phyloP scores from a whole-genome alignment of 176 grass and related monocot genomes.

The Oryza longistaminata region DNA sequence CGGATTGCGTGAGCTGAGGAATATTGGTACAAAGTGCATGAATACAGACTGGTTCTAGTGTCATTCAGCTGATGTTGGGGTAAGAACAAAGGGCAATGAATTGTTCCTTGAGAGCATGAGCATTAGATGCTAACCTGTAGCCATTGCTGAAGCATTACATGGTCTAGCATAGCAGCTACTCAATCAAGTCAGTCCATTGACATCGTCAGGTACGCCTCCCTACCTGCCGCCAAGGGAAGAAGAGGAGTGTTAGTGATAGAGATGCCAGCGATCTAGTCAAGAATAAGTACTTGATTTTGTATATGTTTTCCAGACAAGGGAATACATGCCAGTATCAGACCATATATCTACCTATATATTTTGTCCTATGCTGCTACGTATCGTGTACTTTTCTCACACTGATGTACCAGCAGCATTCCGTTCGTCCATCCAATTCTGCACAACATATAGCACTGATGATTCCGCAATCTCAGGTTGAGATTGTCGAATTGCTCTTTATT shows the following conservation, averaged over 20 bases:
- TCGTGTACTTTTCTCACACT: too few relatives aligned
- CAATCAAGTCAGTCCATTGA: too few relatives aligned
- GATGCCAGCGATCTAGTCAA: background rate
- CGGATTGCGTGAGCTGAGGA: constrained; percentile 8
- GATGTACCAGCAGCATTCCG: too few relatives aligned
- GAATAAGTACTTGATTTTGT: background rate
- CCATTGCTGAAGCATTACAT: background rate
- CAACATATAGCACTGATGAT: too few relatives aligned
- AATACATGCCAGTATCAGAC: background rate
- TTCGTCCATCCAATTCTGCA: too few relatives aligned
- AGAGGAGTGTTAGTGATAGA: background rate
- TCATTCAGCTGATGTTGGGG: background rate
- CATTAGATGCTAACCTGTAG: constrained; percentile 8
- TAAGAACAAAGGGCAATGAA: background rate
- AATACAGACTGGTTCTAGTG: background rate
- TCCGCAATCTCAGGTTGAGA: too few relatives aligned
- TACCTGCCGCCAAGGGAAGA: too few relatives aligned
- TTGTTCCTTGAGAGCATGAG: background rate
- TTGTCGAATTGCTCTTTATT: too few relatives aligned
- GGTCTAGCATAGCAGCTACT: background rate
- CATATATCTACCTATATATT: too few relatives aligned
- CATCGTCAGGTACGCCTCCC: too few relatives aligned
- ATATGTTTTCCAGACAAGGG: background rate
- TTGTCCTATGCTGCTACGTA: too few relatives aligned
- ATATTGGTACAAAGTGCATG: constrained; percentile 33